A percentile compares a stretch with the other conserved stretches of the same genome.
These are phyloP conservation scores for Neurospora pannonica DNA, from an alignment of 495 filamentous ascomycete species.

Conservation along the genomic window DNA sequence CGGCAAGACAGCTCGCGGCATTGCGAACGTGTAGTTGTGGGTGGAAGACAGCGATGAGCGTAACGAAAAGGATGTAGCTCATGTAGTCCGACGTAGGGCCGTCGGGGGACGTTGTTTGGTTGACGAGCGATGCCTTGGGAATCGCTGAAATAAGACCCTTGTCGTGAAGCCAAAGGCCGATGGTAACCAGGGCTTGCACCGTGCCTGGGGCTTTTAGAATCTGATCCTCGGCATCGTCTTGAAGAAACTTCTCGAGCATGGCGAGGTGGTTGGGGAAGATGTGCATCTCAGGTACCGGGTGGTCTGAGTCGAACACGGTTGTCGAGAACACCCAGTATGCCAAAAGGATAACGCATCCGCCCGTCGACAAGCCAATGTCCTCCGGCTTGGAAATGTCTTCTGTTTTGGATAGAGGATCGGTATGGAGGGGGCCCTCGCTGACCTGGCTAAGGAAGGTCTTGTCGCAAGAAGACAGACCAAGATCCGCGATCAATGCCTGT, in stretches of 20 bases:
- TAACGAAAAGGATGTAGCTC: conserved; percentile 51
- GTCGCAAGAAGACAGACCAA: conserved; percentile 37
- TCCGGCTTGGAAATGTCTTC: conserved; percentile 39
- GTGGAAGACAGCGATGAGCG: conserved; percentile 59
- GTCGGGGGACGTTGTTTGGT: conserved; percentile 8
- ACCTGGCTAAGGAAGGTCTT: conserved; percentile 21
- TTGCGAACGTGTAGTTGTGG: conserved; percentile 57
- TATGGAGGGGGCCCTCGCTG: conserved; percentile 20
- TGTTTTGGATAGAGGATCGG: conserved; percentile 27
- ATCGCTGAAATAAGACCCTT: conserved; percentile 18
- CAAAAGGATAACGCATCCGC: conserved; percentile 55
- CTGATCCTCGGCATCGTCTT: conserved; percentile 29
- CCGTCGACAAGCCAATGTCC: conserved; percentile 65
- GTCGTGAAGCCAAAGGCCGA: conserved; percentile 42
- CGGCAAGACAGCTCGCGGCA: conserved; percentile 65
- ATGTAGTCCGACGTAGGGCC: conserved; percentile 34
- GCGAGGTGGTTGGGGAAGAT: conserved; percentile 57
- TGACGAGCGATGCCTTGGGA: conserved; percentile 9
- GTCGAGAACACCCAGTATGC: conserved; percentile 48
- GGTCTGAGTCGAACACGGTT: conserved; percentile 41
- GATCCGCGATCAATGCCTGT: conserved; percentile 64
- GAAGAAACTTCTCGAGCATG: conserved; percentile 53
- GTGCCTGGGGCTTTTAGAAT: conserved; percentile 28
- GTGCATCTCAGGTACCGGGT: conserved; percentile 33
- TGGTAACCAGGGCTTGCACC: conserved; percentile 38